Base-by-base conservation (phyloP, 352 stramenopile species). In the Pythium aquatile region DNA sequence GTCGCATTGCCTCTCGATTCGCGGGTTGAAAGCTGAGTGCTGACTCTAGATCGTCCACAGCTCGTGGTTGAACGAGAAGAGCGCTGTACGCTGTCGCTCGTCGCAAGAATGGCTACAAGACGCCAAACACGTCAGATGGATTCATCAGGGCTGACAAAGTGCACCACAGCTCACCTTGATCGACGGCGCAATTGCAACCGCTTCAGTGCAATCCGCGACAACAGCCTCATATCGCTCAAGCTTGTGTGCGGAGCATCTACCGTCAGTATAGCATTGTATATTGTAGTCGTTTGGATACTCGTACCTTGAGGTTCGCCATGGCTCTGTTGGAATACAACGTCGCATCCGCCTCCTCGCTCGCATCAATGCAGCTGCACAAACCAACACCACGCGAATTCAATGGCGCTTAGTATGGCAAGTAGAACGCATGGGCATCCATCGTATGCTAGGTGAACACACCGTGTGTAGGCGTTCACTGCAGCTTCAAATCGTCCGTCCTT, bases 271-370 rank as follows among this genome's bases (percentile, higher is more conserved):
- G 20, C n/a, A 24, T 37, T 39, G 35, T 5, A 29, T 28, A 29
- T 46, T 42, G 14, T 59, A 29, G 26, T 33, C 55, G n/a, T 47
- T 32, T 42, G 13, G 1, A 1, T n/a, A 1, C 13, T n/a, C 26
- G 3, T 32, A 87, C 82, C 70, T 91, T 88, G 16, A 92, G 63
- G 37, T 80, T 76, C 8, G 78, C 79, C 26, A 81, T 81, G 35
- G 83, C 83, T 64, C 83, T 73, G 58, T 92, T 92, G n/a, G 81
- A 88, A n/a, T 80, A 72, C 11, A 72, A 77, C 52, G 82, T 51
- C 17, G 76, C 73, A 32, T 83, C 77, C 13, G 16, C 56, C 10
- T 66, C 56, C 30, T 35, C 37, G 30, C 83, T 75, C 20, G 80
- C 56, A n/a, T 73, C 68, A 62, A 89, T 73, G 47, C 77, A 87